Conservation (phyloP, 2,329 filamentous ascomycete species). For the Scytalidium lignicola region DNA sequence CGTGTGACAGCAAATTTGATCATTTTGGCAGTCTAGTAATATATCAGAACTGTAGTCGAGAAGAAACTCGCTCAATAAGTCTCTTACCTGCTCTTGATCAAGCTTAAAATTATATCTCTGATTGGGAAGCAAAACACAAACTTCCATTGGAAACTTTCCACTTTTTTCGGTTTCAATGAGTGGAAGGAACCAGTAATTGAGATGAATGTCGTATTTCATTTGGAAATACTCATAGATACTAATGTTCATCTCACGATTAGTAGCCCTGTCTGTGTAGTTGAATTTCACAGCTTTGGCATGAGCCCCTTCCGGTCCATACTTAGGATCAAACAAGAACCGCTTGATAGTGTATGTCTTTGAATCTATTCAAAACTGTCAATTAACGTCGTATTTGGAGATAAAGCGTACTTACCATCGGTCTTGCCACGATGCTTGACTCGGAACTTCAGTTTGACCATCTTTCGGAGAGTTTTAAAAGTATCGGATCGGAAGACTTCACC, state of each 20-base stretch:
- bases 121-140: conserved; percentile 46
- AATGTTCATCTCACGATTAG: conserved; percentile 31
- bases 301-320: conserved; percentile 40
- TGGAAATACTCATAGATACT: conserved; percentile 51
- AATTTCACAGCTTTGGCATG: conserved; percentile 53
- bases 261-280: conserved; percentile 36
- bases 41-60: conserved; percentile 1
- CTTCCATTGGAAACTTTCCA: conserved; percentile 57
- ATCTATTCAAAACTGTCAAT: conserved; percentile 18
- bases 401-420: conserved; percentile 21
- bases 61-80: background rate
- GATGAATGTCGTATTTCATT: conserved; percentile 46
- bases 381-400: background rate
- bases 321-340: conserved; percentile 39
- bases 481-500: conserved; percentile 34
- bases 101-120: conserved; percentile 62
- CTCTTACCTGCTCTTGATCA: conserved; percentile 39
- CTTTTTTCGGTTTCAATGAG: conserved; percentile 51
- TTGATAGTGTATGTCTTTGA: conserved; percentile 48
- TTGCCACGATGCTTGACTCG: conserved; percentile 49
- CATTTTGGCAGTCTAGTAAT: conserved; percentile 70
- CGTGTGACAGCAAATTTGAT: conserved; percentile 87
- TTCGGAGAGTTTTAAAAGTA: conserved; percentile 49
- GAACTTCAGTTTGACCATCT: conserved; percentile 52
- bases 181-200: conserved; percentile 46